Percentiles rank a stretch among this genome's conserved stretches.
These are phyloP conservation scores for Gamsiella multidivaricata DNA, from an alignment of 192 early-diverging fungal genomes.

Conservation along the genomic window DNA sequence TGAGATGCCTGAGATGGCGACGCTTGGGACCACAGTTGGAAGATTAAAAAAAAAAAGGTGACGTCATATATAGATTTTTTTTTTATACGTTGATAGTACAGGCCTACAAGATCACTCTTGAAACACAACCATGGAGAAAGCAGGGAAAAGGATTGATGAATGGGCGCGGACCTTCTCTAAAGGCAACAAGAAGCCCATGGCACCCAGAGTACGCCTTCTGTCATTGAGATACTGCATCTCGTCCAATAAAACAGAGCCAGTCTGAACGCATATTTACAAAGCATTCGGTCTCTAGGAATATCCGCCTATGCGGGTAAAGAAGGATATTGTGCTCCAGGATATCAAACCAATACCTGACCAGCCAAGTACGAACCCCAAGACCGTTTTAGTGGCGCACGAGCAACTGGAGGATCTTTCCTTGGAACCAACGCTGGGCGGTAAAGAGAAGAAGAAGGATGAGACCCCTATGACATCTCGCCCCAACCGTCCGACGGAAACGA, in stretches of 20 bases:
- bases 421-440: neutral
- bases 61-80: no score
- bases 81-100: no score
- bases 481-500: no score
- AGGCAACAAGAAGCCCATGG: conserved; percentile 30
- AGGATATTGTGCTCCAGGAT: conserved; percentile 33
- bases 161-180: conserved; percentile 24
- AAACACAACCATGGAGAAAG: conserved; percentile 16
- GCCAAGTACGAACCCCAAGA: neutral
- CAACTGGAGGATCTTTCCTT: no score
- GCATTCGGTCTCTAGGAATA: conserved; percentile 16
- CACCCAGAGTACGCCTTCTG: conserved; percentile 16
- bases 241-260: neutral
- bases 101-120: no score
- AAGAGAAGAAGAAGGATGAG: neutral
- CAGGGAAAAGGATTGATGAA: conserved; percentile 16
- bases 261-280: neutral
- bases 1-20: no score
- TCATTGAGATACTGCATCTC: no score
- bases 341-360: conserved; percentile 7
- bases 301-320: conserved; percentile 17
- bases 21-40: neutral
- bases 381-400: no score
- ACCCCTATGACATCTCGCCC: neutral
- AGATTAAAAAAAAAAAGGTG: neutral